Base-by-base conservation (phyloP, 805 yeast genomes). In the Torulaspora maleeae region DNA sequence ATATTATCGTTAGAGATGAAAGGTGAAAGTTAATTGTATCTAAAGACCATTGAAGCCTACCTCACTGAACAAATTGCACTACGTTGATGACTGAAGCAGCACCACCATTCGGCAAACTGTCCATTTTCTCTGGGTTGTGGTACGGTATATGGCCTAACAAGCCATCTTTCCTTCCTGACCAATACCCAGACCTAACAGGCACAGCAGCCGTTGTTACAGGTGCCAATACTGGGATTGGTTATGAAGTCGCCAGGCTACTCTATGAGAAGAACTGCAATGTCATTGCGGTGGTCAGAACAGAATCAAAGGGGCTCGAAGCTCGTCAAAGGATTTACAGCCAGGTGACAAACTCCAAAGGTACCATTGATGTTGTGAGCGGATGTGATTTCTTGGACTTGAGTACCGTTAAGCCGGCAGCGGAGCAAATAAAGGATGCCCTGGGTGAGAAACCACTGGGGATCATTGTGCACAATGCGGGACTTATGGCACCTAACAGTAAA, bases 141-240 rank as follows among this genome's bases (percentile, higher is more conserved):
- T 52, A 54, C 32, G 61, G 60, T 11, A 47, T 58, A 11, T 48
- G 56, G 37, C 66, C 67, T 19, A 48, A 48, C 33, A 47, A 54
- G 27, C 70, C 71, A 8, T 39, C 46, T 2, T 66, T 50, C 41
- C 41, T 58, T n/a, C 68, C 68, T 12, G 50, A 55, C 1, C 54
- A 61, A 19, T 68, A 66, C 43, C 75, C 75, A 12, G 63, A 64
- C 41, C 52, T 71, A 37, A 58, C 66, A 2, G 70, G 64, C 5
- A 69, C 66, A 50, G 61, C 59, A n/a, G 70, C 70, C 12, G 48
- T 68, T 19, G 67, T 72, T 8, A 70, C 75, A 5, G 75, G 75
- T 41, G 63, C 64, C 19, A 69, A 66, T 38, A 53, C 71, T 7
- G 75, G 75, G 36, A 60, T 72, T 39, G 67, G 67, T n/a, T 55